Evolutionary conservation across 148 eudicot genomes (phyloP).

Genomic region (Suaeda aralocaspica): DNA sequence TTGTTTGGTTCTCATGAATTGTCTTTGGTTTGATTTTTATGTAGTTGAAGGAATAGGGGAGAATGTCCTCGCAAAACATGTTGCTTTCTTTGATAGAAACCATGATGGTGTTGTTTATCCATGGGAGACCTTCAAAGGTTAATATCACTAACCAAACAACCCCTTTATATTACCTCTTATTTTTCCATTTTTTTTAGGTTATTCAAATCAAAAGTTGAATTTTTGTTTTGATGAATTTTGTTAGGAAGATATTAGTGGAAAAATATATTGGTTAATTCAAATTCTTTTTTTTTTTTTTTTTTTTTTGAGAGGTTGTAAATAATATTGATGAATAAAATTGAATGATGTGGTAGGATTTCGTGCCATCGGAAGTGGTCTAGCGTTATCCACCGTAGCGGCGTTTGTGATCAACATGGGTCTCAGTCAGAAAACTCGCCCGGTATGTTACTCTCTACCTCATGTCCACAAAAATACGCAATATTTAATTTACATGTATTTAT

Average conservation of each 20-base stretch:
- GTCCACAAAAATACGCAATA: not conserved
- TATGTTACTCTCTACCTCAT: constrained; percentile 12
- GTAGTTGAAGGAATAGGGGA: constrained; percentile 21
- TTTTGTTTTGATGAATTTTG: too few relatives aligned
- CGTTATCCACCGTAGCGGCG: constrained; percentile 46
- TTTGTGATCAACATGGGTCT: constrained; percentile 50
- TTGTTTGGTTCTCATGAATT: not conserved
- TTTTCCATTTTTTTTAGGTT: too few relatives aligned
- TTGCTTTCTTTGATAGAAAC: constrained; percentile 64
- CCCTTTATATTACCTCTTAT: too few relatives aligned
- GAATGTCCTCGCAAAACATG: constrained; percentile 63
- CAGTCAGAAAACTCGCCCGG: constrained; percentile 61
- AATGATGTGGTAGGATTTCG: constrained; percentile 41
- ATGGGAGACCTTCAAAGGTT: constrained; percentile 79
- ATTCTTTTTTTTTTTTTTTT: too few relatives aligned
- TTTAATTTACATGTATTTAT: too few relatives aligned
- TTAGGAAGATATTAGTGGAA: too few relatives aligned
- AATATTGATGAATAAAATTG: not conserved
- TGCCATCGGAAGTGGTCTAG: constrained; percentile 52
- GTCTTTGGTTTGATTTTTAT: not conserved
- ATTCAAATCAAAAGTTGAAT: too few relatives aligned
- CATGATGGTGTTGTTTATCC: constrained; percentile 72
- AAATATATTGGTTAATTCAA: too few relatives aligned
- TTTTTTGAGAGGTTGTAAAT: not conserved
- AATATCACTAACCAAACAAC: not conserved